Percentiles rank a stretch among this genome's conserved stretches.
These are phyloP conservation scores for Kazachstania viticola DNA, from an alignment of 805 yeast genomes.

Conservation along the genomic window DNA sequence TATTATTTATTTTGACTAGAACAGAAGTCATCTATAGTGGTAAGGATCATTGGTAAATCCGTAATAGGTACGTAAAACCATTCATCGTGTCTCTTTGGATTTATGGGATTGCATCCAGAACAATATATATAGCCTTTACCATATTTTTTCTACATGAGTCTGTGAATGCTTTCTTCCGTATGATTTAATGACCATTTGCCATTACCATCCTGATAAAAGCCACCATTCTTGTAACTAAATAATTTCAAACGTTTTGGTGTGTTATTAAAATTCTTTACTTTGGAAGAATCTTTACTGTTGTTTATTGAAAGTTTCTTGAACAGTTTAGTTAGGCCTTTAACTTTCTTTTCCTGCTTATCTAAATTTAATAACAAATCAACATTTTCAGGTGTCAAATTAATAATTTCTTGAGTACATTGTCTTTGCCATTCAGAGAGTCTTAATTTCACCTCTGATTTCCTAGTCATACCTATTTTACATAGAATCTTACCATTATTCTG, in stretches of 20 bases:
- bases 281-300: neutral
- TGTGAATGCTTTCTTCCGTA: conserved; percentile 17
- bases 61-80: conserved; percentile 20
- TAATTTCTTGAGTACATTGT: conserved; percentile 17
- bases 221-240: conserved; percentile 15
- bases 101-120: conserved; percentile 17
- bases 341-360: too few species aligned
- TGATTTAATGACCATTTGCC: conserved; percentile 8
- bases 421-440: conserved; percentile 21
- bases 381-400: conserved; percentile 18
- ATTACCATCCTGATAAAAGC: conserved; percentile 13
- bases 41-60: conserved; percentile 12
- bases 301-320: conserved; percentile 7
- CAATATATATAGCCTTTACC: conserved; percentile 23
- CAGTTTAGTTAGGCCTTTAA: conserved; percentile 3
- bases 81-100: conserved; percentile 17
- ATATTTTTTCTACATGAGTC: conserved; percentile 19
- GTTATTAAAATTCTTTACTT: neutral
- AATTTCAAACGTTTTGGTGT: conserved; percentile 1
- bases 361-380: conserved; percentile 5
- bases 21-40: conserved; percentile 13
- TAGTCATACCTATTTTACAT: conserved; percentile 25
- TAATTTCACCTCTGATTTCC: conserved; percentile 12
- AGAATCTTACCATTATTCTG: conserved; percentile 10
- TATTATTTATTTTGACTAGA: conserved; percentile 2